Evolutionary conservation across 768 basidiomycete species (phyloP), one percentile per base, ranked within the genome.

Genomic region (Hirschioporus abietinus): DNA sequence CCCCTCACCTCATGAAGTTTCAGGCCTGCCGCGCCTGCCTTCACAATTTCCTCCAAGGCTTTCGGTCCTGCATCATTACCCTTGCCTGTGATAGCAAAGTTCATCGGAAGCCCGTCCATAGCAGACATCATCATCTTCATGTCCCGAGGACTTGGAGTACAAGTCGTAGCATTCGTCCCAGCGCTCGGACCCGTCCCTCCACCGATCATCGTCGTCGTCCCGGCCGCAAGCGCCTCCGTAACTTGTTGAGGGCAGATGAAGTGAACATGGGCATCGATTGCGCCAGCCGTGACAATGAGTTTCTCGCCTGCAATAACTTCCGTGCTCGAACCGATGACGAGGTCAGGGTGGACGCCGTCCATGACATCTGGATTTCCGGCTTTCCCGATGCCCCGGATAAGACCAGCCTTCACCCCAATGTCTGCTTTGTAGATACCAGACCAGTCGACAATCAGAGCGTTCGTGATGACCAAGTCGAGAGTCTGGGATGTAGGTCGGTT

Each of bases 271-370:
- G 85, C 91, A 72, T 99, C 97, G 67, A 99, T 82, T 18, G 93
- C 90, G 25, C 97, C 97, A 0, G 97, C 92, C 0, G 97, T 99
- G 65, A 98, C 76, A 66, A 99, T 94, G 64, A 95, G 83, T 71
- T 95, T 92, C 76, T 99, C 97, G 60, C 96, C 96, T 0, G 97
- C 96, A 69, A 99, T 91, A 66, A 92, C 94, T 76, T 99, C 97
- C 1, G 96, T 99, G 7, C 90, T 90, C 15, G 92, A 93, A 52
- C 96, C 96, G 63, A 99, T 84, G 68, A 93, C 74, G 72, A 99
- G 87, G 6, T 80, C 76, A 0, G 84, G 83, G 67, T 90, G 81
- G 30, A 98, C 90, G 52, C 83, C 82, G 10, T 87, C 86, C 94
- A 97, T 97, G 65, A 91, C 82, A 73, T 98, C 95, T 2, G 95